Evolutionary conservation across 768 basidiomycete genomes (phyloP), one percentile per base, ranked within the genome.

Genomic region (Plicaturopsis crispa): DNA sequence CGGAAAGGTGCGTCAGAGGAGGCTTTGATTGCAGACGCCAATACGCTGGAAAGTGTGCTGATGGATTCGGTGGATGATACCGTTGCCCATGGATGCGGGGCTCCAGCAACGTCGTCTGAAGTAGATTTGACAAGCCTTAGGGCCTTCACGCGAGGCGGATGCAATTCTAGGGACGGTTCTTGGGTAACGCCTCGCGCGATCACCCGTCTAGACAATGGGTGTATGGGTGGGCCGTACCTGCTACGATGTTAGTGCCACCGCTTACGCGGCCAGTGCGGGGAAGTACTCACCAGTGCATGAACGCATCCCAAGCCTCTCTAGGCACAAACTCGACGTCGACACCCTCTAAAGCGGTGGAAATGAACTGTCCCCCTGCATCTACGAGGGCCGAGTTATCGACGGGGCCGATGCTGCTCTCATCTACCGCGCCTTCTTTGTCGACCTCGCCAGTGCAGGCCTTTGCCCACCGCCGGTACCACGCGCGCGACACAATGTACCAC

Each of bases 261-360:
- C 26, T 14, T 28, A 8, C 26, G 26, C 26, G 26, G n/a, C n/a
- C n/a, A n/a, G n/a, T n/a, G n/a, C n/a, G n/a, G n/a, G n/a, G n/a
- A 23, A 20, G 22, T 13, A 69, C 80, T 48, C 47, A 89, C 93
- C 90, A 91, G 36, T 66, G 45, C 6, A 67, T 58, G 26, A 96
- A 69, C 14, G 70, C 63, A 16, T 65, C 51, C 92, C 90, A 94
- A 16, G 77, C 79, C 18, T 70, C 67, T 41, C 69, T 63, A 2
- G 89, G 86, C 3, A 96, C 68, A 47, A 77, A 84, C 54, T 87
- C 83, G 36, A 84, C 73, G 52, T 96, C 73, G 20, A 75, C 54
- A 16, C 77, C 73, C 51, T 91, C 86, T 19, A 62, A 45, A 41
- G 84, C 61, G 42, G 64, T 63, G 4, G 59, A 55, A 38, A 53